A percentile compares a stretch with the other conserved stretches of the same genome.
These are phyloP conservation scores for Blastomyces gilchristii DNA, from an alignment of 2,329 filamentous ascomycete genomes.

Conservation along the genomic window DNA sequence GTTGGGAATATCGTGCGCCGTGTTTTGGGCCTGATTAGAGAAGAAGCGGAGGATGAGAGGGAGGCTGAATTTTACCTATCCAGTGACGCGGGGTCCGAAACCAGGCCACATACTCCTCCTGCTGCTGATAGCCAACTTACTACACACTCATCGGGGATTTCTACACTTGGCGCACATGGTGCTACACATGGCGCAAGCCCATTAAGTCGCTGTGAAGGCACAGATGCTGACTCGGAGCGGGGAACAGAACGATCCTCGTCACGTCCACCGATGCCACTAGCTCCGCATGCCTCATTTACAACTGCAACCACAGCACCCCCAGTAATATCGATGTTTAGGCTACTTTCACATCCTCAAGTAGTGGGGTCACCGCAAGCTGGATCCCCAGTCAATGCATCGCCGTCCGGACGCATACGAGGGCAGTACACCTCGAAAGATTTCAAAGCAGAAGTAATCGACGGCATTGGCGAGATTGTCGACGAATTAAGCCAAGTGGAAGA, in stretches of 20 bases:
- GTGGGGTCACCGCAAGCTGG: constrained; percentile 35
- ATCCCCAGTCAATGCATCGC: constrained; percentile 27
- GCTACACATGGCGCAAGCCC: background rate
- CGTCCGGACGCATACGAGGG: constrained; percentile 25
- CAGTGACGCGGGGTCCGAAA: constrained; percentile 52
- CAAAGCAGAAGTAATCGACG: constrained; percentile 82
- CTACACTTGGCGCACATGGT: background rate
- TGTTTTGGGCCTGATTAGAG: constrained; percentile 79
- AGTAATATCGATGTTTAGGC: constrained; percentile 72
- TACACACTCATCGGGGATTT: background rate
- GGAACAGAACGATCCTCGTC: constrained; percentile 24
- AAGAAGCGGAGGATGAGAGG: constrained; percentile 74
- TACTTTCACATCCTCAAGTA: constrained; percentile 59
- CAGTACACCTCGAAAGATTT: constrained; percentile 51
- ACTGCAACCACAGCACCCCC: constrained; percentile 35
- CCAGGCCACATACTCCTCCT: constrained; percentile 35
- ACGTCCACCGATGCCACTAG: constrained; percentile 49
- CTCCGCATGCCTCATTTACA: constrained; percentile 7
- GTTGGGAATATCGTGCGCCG: constrained; percentile 91
- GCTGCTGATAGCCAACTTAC: constrained; percentile 25
- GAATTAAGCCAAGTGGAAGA: constrained; percentile 89
- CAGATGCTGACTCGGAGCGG: background rate
- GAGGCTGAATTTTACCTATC: constrained; percentile 49
- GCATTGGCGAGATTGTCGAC: constrained; percentile 91
- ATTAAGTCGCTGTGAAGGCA: background rate